These are phyloP conservation scores for Drosera spatulata DNA, from an alignment of 179 eudicot species.

Conservation along the genomic window DNA sequence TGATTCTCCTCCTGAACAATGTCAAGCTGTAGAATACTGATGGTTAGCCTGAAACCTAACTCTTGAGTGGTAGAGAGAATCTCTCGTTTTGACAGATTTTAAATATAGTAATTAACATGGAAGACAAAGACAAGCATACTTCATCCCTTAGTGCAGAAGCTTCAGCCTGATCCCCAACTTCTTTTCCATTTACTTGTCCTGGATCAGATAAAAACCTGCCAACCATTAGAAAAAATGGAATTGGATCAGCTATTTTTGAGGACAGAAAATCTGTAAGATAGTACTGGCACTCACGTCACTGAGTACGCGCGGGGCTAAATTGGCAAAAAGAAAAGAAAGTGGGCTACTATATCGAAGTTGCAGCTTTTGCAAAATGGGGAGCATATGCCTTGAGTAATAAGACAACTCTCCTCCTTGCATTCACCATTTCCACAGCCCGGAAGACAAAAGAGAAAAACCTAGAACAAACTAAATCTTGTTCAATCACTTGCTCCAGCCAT, in stretches of 20 bases:
- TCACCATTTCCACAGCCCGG: no score
- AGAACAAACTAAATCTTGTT: no score
- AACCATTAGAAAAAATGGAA: constrained; percentile 1
- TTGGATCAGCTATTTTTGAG: background rate
- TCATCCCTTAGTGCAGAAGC: constrained; percentile 84
- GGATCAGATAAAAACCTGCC: constrained; percentile 60
- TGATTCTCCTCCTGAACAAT: constrained; percentile 90
- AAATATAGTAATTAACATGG: background rate
- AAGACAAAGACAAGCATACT: constrained; percentile 23
- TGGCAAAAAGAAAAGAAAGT: no score
- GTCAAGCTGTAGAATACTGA: constrained; percentile 56
- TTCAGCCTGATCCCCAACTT: constrained; percentile 44
- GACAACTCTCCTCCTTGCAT: no score
- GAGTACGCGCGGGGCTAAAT: no score
- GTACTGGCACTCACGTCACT: no score
- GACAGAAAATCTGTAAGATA: no score
- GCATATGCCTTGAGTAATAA: no score
- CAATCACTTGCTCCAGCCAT: no score
- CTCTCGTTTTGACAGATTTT: background rate
- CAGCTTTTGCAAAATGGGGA: no score
- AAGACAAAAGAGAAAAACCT: no score
- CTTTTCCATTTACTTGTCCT: constrained; percentile 33
- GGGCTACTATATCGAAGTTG: no score
- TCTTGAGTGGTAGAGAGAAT: constrained; percentile 1
- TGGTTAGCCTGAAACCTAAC: background rate